A percentile compares a stretch with the other conserved stretches of the same genome.
These are phyloP conservation scores for Fragaria vesca DNA, from an alignment of 306 rosid species.

Conservation along the genomic window DNA sequence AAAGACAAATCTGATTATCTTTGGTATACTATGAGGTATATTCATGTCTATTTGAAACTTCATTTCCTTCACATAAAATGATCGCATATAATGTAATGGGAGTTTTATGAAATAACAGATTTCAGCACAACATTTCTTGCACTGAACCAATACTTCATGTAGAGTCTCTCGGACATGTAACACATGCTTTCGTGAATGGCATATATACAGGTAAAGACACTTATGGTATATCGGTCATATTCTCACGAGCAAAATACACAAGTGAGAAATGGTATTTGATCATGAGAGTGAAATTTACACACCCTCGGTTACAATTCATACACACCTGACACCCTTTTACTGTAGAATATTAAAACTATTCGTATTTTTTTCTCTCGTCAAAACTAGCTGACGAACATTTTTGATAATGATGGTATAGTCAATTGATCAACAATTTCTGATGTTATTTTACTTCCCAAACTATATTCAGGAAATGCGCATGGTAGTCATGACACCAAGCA, in stretches of 20 bases:
- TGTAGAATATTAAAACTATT: too few relatives aligned
- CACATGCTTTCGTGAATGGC: conserved; percentile 49
- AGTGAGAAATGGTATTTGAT: too few relatives aligned
- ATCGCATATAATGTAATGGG: not conserved
- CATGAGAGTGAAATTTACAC: too few relatives aligned
- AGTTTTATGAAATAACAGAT: conserved; percentile 28
- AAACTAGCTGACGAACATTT: too few relatives aligned
- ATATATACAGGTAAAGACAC: conserved; percentile 5
- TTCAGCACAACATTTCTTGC: conserved; percentile 52
- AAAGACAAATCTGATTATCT: conserved; percentile 73
- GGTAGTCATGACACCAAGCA: conserved; percentile 46
- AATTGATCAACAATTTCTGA: too few relatives aligned
- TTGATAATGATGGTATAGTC: too few relatives aligned
- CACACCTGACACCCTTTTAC: too few relatives aligned
- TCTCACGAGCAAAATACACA: too few relatives aligned
- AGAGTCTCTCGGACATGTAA: conserved; percentile 60
- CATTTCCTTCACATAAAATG: not conserved
- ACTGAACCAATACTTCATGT: conserved; percentile 40
- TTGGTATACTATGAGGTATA: conserved; percentile 62
- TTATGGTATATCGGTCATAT: too few relatives aligned
- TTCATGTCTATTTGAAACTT: not conserved
- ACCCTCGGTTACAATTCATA: too few relatives aligned
- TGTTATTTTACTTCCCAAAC: not conserved
- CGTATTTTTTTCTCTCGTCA: too few relatives aligned
- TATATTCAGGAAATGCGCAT: conserved; percentile 49